These are phyloP conservation scores for Filobasidium floriforme DNA, from an alignment of 768 basidiomycete genomes.

Conservation along the genomic window DNA sequence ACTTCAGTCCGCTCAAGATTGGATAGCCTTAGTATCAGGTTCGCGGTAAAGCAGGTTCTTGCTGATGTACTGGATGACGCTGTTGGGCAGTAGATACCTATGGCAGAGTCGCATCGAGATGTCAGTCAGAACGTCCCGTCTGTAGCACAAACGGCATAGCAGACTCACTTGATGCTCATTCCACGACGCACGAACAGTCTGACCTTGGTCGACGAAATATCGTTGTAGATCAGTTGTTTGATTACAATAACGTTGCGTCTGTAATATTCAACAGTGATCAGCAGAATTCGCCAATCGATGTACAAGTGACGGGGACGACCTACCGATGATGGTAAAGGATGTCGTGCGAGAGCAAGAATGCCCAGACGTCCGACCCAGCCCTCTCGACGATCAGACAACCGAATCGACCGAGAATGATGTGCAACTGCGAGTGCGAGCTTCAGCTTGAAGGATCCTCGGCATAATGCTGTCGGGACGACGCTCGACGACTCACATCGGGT, in stretches of 20 bases:
- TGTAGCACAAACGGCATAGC: not conserved
- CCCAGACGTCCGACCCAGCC: constrained; percentile 74
- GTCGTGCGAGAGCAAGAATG: constrained; percentile 50
- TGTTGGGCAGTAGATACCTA: constrained; percentile 85
- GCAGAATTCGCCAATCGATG: constrained; percentile 44
- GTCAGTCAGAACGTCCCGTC: not conserved
- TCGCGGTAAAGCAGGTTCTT: constrained; percentile 55
- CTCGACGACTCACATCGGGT: constrained; percentile 63
- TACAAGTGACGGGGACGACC: constrained; percentile 22
- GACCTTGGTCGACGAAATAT: constrained; percentile 90
- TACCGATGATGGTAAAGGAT: constrained; percentile 49
- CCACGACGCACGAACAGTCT: constrained; percentile 49
- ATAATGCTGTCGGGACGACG: not conserved
- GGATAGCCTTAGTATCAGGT: constrained; percentile 23
- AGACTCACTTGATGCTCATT: constrained; percentile 49
- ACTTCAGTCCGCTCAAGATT: not conserved
- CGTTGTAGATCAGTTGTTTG: constrained; percentile 90
- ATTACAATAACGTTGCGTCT: constrained; percentile 82
- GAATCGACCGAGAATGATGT: constrained; percentile 90
- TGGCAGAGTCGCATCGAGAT: constrained; percentile 58
- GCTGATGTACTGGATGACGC: constrained; percentile 91
- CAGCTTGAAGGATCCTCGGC: constrained; percentile 19
- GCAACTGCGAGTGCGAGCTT: constrained; percentile 55
- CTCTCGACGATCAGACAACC: constrained; percentile 93
- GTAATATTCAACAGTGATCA: too few relatives aligned